phyloP scores from a whole-genome alignment of 306 rosid species.

The Prunus dulcis region DNA sequence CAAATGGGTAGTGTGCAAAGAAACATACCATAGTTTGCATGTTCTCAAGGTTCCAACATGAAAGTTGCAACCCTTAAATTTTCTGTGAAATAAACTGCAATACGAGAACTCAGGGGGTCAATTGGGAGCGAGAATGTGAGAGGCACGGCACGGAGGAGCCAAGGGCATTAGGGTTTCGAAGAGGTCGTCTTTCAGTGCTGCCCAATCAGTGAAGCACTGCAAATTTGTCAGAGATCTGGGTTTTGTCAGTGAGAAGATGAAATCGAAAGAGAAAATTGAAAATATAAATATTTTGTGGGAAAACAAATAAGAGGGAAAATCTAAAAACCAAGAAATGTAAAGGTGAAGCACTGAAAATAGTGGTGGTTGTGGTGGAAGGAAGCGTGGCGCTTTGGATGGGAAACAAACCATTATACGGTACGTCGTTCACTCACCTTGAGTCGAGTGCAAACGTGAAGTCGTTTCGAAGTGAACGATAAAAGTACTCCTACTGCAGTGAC shows the following conservation, averaged over 20 bases:
- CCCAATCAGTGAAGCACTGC: background rate
- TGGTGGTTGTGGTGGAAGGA: too few relatives aligned
- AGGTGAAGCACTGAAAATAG: too few relatives aligned
- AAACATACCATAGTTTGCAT: slow-evolving; percentile 2
- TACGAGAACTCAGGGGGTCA: too few relatives aligned
- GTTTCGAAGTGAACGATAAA: too few relatives aligned
- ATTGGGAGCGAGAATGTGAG: background rate
- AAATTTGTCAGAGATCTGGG: background rate
- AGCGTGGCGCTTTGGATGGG: too few relatives aligned
- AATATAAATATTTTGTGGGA: background rate
- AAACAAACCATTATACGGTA: too few relatives aligned
- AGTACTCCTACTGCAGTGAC: too few relatives aligned
- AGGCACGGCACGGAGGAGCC: background rate
- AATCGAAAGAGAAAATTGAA: background rate
- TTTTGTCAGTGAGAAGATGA: background rate
- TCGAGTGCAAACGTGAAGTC: too few relatives aligned
- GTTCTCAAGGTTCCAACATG: background rate
- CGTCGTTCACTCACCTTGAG: too few relatives aligned
- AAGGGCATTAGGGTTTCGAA: background rate
- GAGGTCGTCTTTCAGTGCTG: background rate
- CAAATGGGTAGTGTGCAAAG: background rate
- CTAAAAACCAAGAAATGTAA: too few relatives aligned
- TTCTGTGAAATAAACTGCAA: background rate
- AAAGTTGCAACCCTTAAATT: background rate
- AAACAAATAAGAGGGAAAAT: too few relatives aligned